These are phyloP conservation scores for Dendrothele bispora DNA, from an alignment of 768 basidiomycete genomes.

Conservation along the genomic window DNA sequence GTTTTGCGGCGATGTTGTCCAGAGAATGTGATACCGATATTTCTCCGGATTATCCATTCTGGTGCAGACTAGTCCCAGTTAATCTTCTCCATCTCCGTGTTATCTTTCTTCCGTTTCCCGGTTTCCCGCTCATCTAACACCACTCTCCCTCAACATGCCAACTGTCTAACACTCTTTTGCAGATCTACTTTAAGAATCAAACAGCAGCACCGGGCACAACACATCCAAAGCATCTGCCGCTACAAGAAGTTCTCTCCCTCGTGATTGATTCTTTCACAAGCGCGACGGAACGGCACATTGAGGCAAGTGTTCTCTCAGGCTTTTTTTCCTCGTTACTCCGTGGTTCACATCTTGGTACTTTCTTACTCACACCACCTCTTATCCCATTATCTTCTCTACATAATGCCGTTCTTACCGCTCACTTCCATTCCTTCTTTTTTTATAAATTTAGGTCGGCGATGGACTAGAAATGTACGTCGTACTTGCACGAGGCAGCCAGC, in stretches of 20 bases:
- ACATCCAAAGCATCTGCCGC: constrained; percentile 80
- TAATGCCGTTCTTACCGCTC: constrained; percentile 11
- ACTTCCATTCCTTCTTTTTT: constrained; percentile 7
- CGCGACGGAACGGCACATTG: constrained; percentile 98
- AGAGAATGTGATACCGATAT: background rate
- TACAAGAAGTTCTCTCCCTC: constrained; percentile 77
- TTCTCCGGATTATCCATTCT: background rate
- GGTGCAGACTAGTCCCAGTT: no score
- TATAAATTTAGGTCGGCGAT: constrained; percentile 88
- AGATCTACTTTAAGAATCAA: constrained; percentile 99
- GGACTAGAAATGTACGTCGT: constrained; percentile 92
- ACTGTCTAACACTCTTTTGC: background rate
- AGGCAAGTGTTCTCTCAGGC: constrained; percentile 56
- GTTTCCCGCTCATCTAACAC: no score
- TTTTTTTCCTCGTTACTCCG: constrained; percentile 11
- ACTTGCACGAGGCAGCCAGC: constrained; percentile 63
- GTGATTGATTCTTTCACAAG: constrained; percentile 96
- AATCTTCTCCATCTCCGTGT: no score
- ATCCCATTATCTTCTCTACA: no score
- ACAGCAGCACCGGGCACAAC: constrained; percentile 65
- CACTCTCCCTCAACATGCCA: background rate
- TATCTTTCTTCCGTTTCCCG: no score
- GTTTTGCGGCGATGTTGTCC: no score
- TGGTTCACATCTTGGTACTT: constrained; percentile 11
- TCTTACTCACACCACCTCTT: constrained; percentile 7